phyloP scores from a whole-genome alignment of 768 basidiomycete species.

The Serendipita vermifera region DNA sequence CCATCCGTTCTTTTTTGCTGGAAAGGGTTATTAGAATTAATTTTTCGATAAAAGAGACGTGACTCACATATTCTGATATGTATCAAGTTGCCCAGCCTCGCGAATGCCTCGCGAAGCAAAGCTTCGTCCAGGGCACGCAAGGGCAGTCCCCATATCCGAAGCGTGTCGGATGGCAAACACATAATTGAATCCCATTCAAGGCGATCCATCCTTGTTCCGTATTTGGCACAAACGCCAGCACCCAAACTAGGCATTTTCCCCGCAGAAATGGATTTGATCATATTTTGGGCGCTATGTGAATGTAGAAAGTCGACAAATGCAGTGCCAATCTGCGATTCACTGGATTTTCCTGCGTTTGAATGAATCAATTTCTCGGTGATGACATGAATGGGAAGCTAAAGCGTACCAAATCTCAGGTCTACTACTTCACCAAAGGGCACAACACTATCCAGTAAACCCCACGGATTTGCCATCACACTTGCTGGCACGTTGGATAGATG shows the following conservation, averaged over 20 bases:
- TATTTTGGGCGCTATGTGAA: neutral
- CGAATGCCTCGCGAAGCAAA: slow-evolving; percentile 1
- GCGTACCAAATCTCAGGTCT: neutral
- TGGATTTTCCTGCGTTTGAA: neutral
- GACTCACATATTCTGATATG: neutral
- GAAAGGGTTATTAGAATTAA: neutral
- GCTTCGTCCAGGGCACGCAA: neutral
- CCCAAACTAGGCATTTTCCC: neutral
- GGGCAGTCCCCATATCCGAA: neutral
- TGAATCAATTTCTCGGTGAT: no score
- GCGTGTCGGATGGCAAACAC: neutral
- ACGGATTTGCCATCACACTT: neutral
- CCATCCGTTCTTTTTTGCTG: neutral
- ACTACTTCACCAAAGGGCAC: neutral
- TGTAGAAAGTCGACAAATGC: neutral
- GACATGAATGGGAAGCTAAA: no score
- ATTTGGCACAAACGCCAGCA: neutral
- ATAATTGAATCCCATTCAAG: neutral
- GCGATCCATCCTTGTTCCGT: neutral
- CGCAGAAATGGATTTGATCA: neutral
- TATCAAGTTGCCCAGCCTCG: neutral
- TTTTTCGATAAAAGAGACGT: neutral
- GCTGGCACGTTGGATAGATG: neutral
- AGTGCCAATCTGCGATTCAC: neutral
- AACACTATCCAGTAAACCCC: neutral